Conservation (phyloP, 2,329 filamentous ascomycete species). For the Knoxdaviesia proteae region DNA sequence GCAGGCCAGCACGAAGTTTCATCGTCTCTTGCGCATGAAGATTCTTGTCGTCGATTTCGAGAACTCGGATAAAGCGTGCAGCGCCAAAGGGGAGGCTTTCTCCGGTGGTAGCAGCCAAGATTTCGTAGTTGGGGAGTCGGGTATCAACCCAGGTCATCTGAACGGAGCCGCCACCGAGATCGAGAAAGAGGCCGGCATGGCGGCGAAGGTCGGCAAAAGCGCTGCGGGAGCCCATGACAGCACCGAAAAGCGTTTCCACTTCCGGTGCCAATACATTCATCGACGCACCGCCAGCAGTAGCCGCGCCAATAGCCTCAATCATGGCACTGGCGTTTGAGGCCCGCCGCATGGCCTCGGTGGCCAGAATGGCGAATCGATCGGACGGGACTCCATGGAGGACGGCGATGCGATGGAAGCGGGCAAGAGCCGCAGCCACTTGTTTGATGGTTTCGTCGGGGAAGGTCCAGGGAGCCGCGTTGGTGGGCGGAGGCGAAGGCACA, state of each 20-base stretch:
- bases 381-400: slow-evolving; percentile 44
- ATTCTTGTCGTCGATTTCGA: slow-evolving; percentile 18
- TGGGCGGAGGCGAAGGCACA: slow-evolving; percentile 1
- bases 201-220: slow-evolving; percentile 38
- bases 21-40: slow-evolving; percentile 24
- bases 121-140: slow-evolving; percentile 21
- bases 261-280: slow-evolving; percentile 57
- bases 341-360: slow-evolving; percentile 73
- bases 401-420: slow-evolving; percentile 53
- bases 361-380: slow-evolving; percentile 51
- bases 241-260: slow-evolving; percentile 66
- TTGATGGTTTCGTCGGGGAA: slow-evolving; percentile 37
- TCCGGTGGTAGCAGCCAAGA: slow-evolving; percentile 30
- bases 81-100: slow-evolving; percentile 41
- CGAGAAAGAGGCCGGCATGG: slow-evolving; percentile 49
- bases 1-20: slow-evolving; percentile 37
- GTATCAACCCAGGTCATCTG: slow-evolving; percentile 45
- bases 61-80: slow-evolving; percentile 30
- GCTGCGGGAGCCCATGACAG: slow-evolving; percentile 58
- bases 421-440: slow-evolving; percentile 43
- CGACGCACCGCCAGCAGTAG: slow-evolving; percentile 34
- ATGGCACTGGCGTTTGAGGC: slow-evolving; percentile 55
- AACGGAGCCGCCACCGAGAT: slow-evolving; percentile 56
- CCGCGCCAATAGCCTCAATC: slow-evolving; percentile 37
- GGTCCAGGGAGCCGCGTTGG: slow-evolving; percentile 9